Conservation (phyloP, 495 filamentous ascomycete genomes). For the Penicillium turbatum region DNA sequence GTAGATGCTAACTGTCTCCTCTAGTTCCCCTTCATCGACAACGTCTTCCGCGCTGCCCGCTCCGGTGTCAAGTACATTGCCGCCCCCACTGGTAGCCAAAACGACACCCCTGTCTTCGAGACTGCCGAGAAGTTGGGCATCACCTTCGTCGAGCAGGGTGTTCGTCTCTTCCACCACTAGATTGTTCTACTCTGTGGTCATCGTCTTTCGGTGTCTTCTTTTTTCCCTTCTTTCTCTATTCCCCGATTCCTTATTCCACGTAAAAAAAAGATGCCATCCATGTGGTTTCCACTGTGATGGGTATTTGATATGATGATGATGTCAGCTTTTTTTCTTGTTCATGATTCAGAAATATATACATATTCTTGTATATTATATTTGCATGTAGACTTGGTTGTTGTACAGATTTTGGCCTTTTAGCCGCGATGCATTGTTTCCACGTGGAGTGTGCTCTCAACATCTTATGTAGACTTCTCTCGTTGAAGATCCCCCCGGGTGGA, state of each 20-base stretch:
- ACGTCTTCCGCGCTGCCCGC: slow-evolving; percentile 82
- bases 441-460: neutral
- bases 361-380: slow-evolving; percentile 1
- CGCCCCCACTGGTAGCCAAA: slow-evolving; percentile 88
- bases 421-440: neutral
- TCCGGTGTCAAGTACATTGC: slow-evolving; percentile 95
- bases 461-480: neutral
- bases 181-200: neutral
- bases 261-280: slow-evolving; percentile 12
- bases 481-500: neutral
- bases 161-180: slow-evolving; percentile 87
- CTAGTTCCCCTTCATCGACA: slow-evolving; percentile 97
- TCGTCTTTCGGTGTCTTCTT: slow-evolving; percentile 4
- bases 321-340: slow-evolving; percentile 26
- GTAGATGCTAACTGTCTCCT: slow-evolving; percentile 9
- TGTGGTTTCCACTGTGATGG: slow-evolving; percentile 5
- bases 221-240: neutral
- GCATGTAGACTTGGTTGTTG: neutral
- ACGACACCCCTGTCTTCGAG: slow-evolving; percentile 81
- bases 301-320: slow-evolving; percentile 28
- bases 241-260: slow-evolving; percentile 6
- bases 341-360: slow-evolving; percentile 25
- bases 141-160: slow-evolving; percentile 83
- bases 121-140: slow-evolving; percentile 92
- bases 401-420: neutral